These are phyloP conservation scores for Tribonema minus DNA, from an alignment of 108 stramenopile species.

Conservation along the genomic window DNA sequence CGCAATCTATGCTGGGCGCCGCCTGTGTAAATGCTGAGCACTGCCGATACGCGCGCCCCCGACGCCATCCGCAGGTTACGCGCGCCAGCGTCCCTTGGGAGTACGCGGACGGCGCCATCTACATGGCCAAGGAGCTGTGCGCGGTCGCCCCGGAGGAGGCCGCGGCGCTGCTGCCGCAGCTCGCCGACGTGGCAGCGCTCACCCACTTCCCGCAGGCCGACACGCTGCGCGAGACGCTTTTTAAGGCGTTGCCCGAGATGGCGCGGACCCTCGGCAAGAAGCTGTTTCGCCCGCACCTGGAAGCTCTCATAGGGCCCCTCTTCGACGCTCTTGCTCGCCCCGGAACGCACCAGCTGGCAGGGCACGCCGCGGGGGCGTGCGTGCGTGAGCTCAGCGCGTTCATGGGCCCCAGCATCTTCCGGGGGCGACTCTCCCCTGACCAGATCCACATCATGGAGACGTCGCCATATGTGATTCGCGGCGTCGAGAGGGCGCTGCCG, in stretches of 20 bases:
- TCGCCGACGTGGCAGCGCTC: slow-evolving; percentile 25
- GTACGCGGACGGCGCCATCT: slow-evolving; percentile 87
- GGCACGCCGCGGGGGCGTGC: slow-evolving; percentile 29
- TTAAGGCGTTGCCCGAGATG: slow-evolving; percentile 46
- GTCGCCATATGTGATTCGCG: no score
- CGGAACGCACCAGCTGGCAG: slow-evolving; percentile 15
- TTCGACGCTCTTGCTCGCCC: slow-evolving; percentile 12
- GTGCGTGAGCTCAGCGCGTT: slow-evolving; percentile 10
- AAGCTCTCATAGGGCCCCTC: slow-evolving; percentile 31
- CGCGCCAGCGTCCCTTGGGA: slow-evolving; percentile 90
- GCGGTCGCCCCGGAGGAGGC: slow-evolving; percentile 11
- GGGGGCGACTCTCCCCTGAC: slow-evolving; percentile 39
- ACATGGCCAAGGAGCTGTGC: slow-evolving; percentile 63
- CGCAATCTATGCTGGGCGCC: no score
- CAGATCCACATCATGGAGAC: no score
- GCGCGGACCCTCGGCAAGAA: slow-evolving; percentile 45
- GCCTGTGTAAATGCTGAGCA: no score
- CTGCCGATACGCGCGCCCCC: no score
- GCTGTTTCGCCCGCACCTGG: slow-evolving; percentile 46
- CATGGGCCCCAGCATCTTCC: slow-evolving; percentile 35
- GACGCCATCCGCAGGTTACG: slow-evolving; percentile 59
- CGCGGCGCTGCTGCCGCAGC: slow-evolving; percentile 20
- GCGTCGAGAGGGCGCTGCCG: no score
- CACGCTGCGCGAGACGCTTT: slow-evolving; percentile 46
- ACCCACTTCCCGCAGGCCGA: slow-evolving; percentile 41